Percentiles rank a stretch among this genome's conserved stretches.
Conservation (phyloP, 2,329 filamentous ascomycete genomes). For the Venturia nashicola region DNA sequence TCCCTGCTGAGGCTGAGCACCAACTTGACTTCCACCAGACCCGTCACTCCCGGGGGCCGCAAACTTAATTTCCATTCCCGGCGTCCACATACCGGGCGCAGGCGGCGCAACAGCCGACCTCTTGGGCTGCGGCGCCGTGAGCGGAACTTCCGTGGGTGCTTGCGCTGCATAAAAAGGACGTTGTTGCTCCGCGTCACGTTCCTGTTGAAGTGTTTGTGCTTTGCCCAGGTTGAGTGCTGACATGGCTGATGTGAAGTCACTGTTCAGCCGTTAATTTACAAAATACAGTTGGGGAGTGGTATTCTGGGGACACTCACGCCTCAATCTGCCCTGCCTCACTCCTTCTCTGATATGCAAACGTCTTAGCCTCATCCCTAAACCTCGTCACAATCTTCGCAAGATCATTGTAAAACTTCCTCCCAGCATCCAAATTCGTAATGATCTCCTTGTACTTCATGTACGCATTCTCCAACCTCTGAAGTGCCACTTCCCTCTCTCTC, state of each 20-base stretch:
- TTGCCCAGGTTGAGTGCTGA: slow-evolving; percentile 41
- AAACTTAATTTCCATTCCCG: slow-evolving; percentile 72
- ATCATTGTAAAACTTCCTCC: slow-evolving; percentile 94
- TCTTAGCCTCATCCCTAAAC: slow-evolving; percentile 69
- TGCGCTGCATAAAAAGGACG: slow-evolving; percentile 45
- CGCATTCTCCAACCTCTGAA: slow-evolving; percentile 81
- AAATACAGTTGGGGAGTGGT: background rate
- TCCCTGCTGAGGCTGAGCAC: slow-evolving; percentile 10
- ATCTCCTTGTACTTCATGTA: slow-evolving; percentile 97
- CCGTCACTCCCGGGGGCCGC: slow-evolving; percentile 17
- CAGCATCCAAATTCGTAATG: slow-evolving; percentile 78
- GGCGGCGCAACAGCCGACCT: slow-evolving; percentile 13
- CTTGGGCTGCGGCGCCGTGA: slow-evolving; percentile 41
- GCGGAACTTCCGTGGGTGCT: slow-evolving; percentile 37
- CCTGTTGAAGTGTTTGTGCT: slow-evolving; percentile 29
- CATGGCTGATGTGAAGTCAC: slow-evolving; percentile 49
- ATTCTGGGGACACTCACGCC: slow-evolving; percentile 38
- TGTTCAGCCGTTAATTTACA: slow-evolving; percentile 18
- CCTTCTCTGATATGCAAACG: slow-evolving; percentile 69
- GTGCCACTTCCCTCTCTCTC: slow-evolving; percentile 67
- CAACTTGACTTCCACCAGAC: slow-evolving; percentile 13
- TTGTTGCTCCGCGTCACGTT: slow-evolving; percentile 36
- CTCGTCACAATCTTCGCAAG: slow-evolving; percentile 74
- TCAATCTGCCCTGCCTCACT: slow-evolving; percentile 72
- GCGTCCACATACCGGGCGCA: slow-evolving; percentile 55